Base-by-base conservation (phyloP, 495 filamentous ascomycete species). In the Hypoxylon lienhwacheense region DNA sequence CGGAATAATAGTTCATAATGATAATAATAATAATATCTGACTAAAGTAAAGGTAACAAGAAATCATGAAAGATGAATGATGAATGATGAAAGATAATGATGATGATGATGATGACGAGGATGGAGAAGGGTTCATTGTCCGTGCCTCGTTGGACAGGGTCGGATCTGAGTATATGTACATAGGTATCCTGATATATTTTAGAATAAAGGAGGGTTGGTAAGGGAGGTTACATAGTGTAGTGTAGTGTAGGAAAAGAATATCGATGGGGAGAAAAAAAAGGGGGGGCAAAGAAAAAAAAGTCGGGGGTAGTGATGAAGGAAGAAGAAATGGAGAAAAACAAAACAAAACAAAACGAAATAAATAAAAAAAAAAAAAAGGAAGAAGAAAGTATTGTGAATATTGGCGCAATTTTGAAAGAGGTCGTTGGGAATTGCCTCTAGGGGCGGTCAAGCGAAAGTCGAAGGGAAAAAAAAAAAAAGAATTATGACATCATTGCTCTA, bases 391-490 rank as follows among this genome's bases (percentile, higher is more conserved):
- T 61, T 61, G 58, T 51, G 57, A 61, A 55, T 56, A 55, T 61
- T 61, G 58, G 58, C 58, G 58, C 42, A 47, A 61, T 61, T 56
- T 61, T 33, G 53, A 60, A 32, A 36, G 52, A 29, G 31, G 58
- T 56, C 58, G 58, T 61, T 61, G 58, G 52, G 52, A 61, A 61
- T 47, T 53, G 47, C 24, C 35, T 41, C 51, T 52, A 52, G 58
- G 58, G 58, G 58, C 58, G 58, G 58, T 61, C 58, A 61, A 61
- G 58, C 51, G 51, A 61, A 52, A 6, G 47, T 4, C n/a, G n/a
- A n/a, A n/a, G n/a, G n/a, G n/a, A n/a, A n/a, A n/a, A n/a, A n/a
- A n/a, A n/a, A n/a, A n/a, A n/a, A n/a, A n/a, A n/a, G 16, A 39
- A 34, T 19, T 41, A 56, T 61, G 58, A 61, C 58, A 61, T 61